These are phyloP conservation scores for Elongisporangium prolatum DNA, from an alignment of 352 stramenopile genomes.

Conservation along the genomic window DNA sequence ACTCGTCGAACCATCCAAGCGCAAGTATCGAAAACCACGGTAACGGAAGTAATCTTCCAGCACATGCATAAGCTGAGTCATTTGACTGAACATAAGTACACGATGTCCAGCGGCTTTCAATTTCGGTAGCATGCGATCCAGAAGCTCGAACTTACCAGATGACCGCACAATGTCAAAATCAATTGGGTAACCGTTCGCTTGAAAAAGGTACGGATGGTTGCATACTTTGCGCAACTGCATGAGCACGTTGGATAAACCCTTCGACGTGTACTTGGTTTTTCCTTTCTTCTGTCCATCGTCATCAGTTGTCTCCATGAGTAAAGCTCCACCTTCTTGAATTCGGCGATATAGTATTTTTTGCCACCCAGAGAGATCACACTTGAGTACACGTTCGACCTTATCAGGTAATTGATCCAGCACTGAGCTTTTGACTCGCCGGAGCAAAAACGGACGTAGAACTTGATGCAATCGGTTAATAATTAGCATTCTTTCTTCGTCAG, in stretches of 20 bases:
- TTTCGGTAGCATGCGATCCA: slow-evolving; percentile 96
- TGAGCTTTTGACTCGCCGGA: slow-evolving; percentile 83
- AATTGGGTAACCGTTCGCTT: slow-evolving; percentile 79
- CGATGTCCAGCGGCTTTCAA: slow-evolving; percentile 91
- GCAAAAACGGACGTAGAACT: slow-evolving; percentile 78
- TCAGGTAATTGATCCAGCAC: slow-evolving; percentile 84
- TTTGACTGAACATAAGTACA: slow-evolving; percentile 90
- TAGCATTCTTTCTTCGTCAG: slow-evolving; percentile 86
- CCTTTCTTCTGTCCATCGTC: slow-evolving; percentile 56
- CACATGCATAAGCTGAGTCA: slow-evolving; percentile 89
- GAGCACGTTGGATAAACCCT: slow-evolving; percentile 82
- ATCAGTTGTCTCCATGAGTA: slow-evolving; percentile 75
- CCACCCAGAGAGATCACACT: slow-evolving; percentile 83
- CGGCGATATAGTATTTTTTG: slow-evolving; percentile 87
- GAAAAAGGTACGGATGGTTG: slow-evolving; percentile 88
- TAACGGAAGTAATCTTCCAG: slow-evolving; percentile 90
- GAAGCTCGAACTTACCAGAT: slow-evolving; percentile 92
- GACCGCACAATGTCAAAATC: slow-evolving; percentile 85
- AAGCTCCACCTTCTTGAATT: slow-evolving; percentile 82
- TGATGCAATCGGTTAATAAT: slow-evolving; percentile 87
- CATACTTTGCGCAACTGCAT: slow-evolving; percentile 89
- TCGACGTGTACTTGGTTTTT: slow-evolving; percentile 82
- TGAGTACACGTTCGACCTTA: slow-evolving; percentile 85
- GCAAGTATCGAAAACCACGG: slow-evolving; percentile 91
- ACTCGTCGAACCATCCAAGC: slow-evolving; percentile 95